Evolutionary conservation across 805 yeast species (phyloP).

Genomic region (Tetrapisispora phaffii): DNA sequence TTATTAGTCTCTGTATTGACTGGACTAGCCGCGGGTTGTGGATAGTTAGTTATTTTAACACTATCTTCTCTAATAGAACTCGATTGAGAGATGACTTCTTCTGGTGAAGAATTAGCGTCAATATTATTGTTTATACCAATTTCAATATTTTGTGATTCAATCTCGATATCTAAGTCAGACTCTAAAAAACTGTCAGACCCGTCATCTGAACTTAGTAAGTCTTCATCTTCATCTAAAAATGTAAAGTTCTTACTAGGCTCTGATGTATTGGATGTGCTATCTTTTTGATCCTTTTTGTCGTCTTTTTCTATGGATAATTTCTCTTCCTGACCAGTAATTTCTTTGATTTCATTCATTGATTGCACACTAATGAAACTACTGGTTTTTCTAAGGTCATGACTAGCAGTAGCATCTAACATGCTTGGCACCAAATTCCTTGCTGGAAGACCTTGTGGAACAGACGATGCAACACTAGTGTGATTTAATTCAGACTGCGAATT

Average conservation of each 20-base stretch:
- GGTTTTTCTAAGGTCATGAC: no score
- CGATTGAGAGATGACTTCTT: background rate
- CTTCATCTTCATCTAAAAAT: slow-evolving; percentile 38
- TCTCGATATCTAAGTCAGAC: slow-evolving; percentile 19
- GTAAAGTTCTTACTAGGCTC: slow-evolving; percentile 14
- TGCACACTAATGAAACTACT: no score
- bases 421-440: background rate
- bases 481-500: background rate
- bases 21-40: background rate
- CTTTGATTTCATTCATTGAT: no score
- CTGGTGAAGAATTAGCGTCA: background rate
- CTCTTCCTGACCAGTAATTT: background rate
- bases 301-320: background rate
- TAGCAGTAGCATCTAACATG: no score
- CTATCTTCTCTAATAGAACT: background rate
- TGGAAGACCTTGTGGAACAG: background rate
- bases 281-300: background rate
- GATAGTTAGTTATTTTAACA: background rate
- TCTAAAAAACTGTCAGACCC: slow-evolving; percentile 20
- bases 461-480: background rate
- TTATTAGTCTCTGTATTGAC: background rate
- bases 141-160: background rate
- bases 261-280: background rate
- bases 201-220: slow-evolving; percentile 35
- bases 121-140: no score